Conservation (phyloP, 2,329 filamentous ascomycete species). For the Pseudogymnoascus sp. region DNA sequence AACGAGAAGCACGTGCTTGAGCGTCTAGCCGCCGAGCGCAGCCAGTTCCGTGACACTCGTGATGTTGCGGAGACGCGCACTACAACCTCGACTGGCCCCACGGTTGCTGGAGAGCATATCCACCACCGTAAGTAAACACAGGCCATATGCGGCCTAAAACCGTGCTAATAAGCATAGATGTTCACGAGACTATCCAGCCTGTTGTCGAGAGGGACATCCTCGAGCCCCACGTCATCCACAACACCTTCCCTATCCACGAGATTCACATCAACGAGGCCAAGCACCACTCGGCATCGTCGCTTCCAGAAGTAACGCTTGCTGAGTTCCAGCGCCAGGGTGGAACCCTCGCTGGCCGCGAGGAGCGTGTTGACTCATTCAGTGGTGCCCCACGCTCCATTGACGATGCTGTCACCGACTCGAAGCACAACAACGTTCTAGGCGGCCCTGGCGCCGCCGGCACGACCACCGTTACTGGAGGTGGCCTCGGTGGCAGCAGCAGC, state of each 20-base stretch:
- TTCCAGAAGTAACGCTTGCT: constrained; percentile 56
- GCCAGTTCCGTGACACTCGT: constrained; percentile 46
- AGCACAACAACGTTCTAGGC: constrained; percentile 17
- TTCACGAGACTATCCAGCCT: constrained; percentile 64
- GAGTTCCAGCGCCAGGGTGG: constrained; percentile 55
- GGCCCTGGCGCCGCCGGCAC: constrained; percentile 11
- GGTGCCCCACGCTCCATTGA: constrained; percentile 51
- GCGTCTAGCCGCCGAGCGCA: constrained; percentile 45
- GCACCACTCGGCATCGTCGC: constrained; percentile 56
- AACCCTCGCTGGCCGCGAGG: constrained; percentile 44
- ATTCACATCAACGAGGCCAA: constrained; percentile 60
- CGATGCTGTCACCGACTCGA: constrained; percentile 19
- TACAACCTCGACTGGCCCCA: constrained; percentile 40
- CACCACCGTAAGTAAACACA: constrained; percentile 41
- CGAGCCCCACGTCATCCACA: constrained; percentile 62
- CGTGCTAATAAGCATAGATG: constrained; percentile 34
- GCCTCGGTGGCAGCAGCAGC: background rate
- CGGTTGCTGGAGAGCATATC: constrained; percentile 53
- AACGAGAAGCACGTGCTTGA: constrained; percentile 41
- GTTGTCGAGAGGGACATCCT: constrained; percentile 64
- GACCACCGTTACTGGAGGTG: constrained; percentile 9
- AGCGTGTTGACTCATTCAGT: constrained; percentile 52
- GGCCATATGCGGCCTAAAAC: constrained; percentile 18
- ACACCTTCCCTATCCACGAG: constrained; percentile 65
- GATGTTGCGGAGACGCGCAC: constrained; percentile 40